Conservation (phyloP, 2,329 filamentous ascomycete species). For the Arthrobotrys sphaeroides region DNA sequence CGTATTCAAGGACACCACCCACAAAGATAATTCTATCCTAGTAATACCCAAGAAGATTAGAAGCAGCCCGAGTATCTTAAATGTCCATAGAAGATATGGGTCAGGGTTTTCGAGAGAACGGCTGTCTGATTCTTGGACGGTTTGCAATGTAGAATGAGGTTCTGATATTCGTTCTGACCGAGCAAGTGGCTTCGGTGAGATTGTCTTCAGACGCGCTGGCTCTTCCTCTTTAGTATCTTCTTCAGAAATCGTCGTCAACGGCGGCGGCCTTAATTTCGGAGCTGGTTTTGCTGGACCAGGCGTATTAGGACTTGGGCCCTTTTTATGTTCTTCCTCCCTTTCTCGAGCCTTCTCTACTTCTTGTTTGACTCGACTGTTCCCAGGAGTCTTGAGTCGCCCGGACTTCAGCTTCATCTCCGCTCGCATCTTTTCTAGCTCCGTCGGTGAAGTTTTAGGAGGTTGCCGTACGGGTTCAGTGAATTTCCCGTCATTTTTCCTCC, state of each 20-base stretch:
- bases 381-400: no score
- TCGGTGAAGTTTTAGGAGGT: slow-evolving; percentile 1
- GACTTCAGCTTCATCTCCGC: slow-evolving; percentile 12
- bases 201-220: background rate
- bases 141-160: background rate
- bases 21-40: slow-evolving; percentile 32
- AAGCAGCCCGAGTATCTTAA: slow-evolving; percentile 16
- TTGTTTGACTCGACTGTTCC: background rate
- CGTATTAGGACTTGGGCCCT: background rate
- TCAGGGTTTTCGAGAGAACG: background rate
- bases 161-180: background rate
- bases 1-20: slow-evolving; percentile 10
- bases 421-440: background rate
- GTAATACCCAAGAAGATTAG: slow-evolving; percentile 20
- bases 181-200: background rate
- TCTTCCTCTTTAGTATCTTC: background rate
- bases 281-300: background rate
- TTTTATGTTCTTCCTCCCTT: slow-evolving; percentile 18
- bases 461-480: background rate
- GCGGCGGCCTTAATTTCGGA: background rate
- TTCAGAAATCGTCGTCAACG: background rate
- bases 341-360: background rate
- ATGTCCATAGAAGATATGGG: slow-evolving; percentile 8
- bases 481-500: background rate
- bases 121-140: background rate